Conservation (phyloP, 2,329 filamentous ascomycete species). For the Thelonectria olida region DNA sequence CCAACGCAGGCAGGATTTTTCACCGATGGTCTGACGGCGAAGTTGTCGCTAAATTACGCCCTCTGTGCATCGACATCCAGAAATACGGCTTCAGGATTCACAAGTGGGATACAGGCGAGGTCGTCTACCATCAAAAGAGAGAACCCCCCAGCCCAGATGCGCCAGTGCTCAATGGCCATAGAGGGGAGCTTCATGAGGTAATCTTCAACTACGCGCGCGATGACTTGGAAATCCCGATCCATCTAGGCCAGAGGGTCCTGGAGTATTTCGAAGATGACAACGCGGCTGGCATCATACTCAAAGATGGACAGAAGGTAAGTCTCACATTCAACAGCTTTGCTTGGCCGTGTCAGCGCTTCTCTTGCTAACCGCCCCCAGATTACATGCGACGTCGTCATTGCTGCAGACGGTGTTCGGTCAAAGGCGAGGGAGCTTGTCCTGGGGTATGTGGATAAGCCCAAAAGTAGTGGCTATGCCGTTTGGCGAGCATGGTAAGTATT, state of each 20-base stretch:
- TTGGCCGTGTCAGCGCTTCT: background rate
- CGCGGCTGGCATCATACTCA: slow-evolving; percentile 3
- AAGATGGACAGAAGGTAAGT: slow-evolving; percentile 4
- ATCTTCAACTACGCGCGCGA: slow-evolving; percentile 65
- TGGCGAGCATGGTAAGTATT: slow-evolving; percentile 60
- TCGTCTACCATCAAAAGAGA: slow-evolving; percentile 64
- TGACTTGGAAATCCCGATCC: slow-evolving; percentile 63
- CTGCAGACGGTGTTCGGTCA: slow-evolving; percentile 63
- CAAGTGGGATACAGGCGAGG: slow-evolving; percentile 68
- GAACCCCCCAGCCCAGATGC: slow-evolving; percentile 26
- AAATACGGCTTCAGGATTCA: slow-evolving; percentile 69
- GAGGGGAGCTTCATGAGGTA: slow-evolving; percentile 68
- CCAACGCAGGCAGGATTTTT: slow-evolving; percentile 65
- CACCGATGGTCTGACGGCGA: slow-evolving; percentile 59
- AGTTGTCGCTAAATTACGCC: slow-evolving; percentile 49
- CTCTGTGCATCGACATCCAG: slow-evolving; percentile 36
- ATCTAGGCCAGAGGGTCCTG: slow-evolving; percentile 59
- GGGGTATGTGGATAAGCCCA: slow-evolving; percentile 18
- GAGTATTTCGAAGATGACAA: slow-evolving; percentile 62
- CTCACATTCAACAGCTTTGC: background rate
- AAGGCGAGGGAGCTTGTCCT: slow-evolving; percentile 20
- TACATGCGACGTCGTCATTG: slow-evolving; percentile 60
- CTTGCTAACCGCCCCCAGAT: slow-evolving; percentile 34
- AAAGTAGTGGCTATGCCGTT: slow-evolving; percentile 57
- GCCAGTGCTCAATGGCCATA: slow-evolving; percentile 63